These are phyloP conservation scores for Puccinellia tenuiflora DNA, from an alignment of 176 grass and related monocot genomes.

Conservation along the genomic window DNA sequence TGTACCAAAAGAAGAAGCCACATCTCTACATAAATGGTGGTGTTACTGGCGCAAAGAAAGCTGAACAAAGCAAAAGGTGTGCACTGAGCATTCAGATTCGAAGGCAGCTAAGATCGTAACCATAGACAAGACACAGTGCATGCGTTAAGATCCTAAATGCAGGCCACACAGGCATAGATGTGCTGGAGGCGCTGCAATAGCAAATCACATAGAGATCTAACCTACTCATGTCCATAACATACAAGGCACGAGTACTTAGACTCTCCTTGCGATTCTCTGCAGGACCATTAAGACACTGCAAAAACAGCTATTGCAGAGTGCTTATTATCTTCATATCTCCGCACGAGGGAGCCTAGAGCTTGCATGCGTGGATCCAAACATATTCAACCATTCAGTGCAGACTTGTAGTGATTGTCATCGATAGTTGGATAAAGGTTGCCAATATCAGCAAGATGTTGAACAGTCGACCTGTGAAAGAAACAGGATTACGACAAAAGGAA, in stretches of 20 bases:
- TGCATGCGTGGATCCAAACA: background rate
- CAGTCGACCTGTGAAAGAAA: slow-evolving; percentile 40
- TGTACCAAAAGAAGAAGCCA: background rate
- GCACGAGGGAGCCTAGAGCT: background rate
- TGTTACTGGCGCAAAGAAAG: background rate
- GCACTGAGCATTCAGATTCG: background rate
- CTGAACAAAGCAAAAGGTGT: background rate
- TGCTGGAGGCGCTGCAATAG: background rate
- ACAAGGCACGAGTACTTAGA: background rate
- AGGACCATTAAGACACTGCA: background rate
- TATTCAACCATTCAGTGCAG: slow-evolving; percentile 68
- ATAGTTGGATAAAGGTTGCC: slow-evolving; percentile 84
- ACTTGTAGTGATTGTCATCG: slow-evolving; percentile 76
- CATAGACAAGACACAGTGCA: too few species aligned
- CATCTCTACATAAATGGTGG: background rate
- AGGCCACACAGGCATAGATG: background rate
- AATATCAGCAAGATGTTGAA: slow-evolving; percentile 35
- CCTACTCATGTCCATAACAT: background rate
- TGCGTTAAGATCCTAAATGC: background rate
- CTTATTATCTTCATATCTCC: background rate
- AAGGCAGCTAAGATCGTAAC: too few species aligned
- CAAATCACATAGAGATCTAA: background rate
- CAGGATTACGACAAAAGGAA: background rate
- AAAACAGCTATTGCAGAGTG: background rate
- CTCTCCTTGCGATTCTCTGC: background rate